These are phyloP conservation scores for Nemophila menziesii DNA, from an alignment of 257 asterid species.

Conservation along the genomic window DNA sequence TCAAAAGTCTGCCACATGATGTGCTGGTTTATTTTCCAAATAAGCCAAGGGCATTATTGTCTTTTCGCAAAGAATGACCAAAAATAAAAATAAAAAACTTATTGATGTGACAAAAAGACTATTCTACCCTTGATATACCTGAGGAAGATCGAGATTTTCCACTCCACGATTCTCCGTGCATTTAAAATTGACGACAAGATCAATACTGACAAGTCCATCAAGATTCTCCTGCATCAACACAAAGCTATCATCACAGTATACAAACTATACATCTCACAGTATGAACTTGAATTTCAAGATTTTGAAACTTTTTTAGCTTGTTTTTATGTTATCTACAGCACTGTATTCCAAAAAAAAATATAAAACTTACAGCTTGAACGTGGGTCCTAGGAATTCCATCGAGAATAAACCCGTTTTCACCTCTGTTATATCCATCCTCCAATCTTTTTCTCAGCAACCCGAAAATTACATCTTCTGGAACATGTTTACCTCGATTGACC, in stretches of 20 bases:
- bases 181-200: constrained; percentile 75
- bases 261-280: not conserved
- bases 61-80: no score
- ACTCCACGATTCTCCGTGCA: constrained; percentile 26
- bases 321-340: not conserved
- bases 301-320: not conserved
- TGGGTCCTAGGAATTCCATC: constrained; percentile 78
- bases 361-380: constrained; percentile 59
- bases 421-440: constrained; percentile 67
- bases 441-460: constrained; percentile 66
- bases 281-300: not conserved
- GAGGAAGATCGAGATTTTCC: no score
- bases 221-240: constrained; percentile 50
- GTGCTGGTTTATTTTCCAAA: no score
- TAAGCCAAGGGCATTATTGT: no score
- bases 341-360: no score
- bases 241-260: not conserved
- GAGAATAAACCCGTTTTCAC: constrained; percentile 82
- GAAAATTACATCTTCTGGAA: constrained; percentile 64
- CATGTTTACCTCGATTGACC: constrained; percentile 60
- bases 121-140: no score
- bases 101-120: no score
- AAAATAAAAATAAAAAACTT: no score
- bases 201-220: constrained; percentile 61
- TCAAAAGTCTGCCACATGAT: no score